Conservation (phyloP, 2,329 filamentous ascomycete species). For the Berkeleyomyces basicola region DNA sequence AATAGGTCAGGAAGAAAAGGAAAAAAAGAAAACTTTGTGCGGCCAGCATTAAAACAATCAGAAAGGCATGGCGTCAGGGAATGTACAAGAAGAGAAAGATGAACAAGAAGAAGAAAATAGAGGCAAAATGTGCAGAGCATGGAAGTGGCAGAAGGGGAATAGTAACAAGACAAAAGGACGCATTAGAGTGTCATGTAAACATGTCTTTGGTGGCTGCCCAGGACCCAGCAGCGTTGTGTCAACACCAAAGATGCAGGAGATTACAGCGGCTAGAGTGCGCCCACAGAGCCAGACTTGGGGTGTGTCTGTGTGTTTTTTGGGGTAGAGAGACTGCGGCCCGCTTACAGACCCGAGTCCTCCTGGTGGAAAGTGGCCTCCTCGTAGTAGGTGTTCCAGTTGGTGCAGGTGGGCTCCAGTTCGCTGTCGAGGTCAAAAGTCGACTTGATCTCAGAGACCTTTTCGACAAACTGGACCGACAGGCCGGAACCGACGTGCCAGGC, state of each 20-base stretch:
- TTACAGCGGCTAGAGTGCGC: neutral
- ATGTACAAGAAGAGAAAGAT: neutral
- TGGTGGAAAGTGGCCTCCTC: slow-evolving; percentile 13
- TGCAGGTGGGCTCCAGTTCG: slow-evolving; percentile 13
- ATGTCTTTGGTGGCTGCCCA: neutral
- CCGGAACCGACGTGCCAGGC: slow-evolving; percentile 40
- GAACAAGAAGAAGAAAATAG: neutral
- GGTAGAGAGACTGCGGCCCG: neutral
- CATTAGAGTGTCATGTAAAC: neutral
- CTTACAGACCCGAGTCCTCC: slow-evolving; percentile 15
- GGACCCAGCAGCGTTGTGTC: neutral
- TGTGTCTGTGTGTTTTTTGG: neutral
- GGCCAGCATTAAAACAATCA: neutral
- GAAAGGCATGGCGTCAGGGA: neutral
- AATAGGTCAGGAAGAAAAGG: neutral
- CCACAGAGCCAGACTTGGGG: neutral
- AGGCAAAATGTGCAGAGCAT: neutral
- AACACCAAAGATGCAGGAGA: neutral
- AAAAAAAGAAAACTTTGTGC: neutral
- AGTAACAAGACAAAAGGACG: neutral
- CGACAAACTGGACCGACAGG: slow-evolving; percentile 34
- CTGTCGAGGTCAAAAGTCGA: slow-evolving; percentile 11
- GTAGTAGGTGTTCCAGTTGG: slow-evolving; percentile 14
- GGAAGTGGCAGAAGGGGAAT: neutral
- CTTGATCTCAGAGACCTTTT: slow-evolving; percentile 13